Conservation (phyloP, 306 rosid genomes). For the Rubus idaeus region DNA sequence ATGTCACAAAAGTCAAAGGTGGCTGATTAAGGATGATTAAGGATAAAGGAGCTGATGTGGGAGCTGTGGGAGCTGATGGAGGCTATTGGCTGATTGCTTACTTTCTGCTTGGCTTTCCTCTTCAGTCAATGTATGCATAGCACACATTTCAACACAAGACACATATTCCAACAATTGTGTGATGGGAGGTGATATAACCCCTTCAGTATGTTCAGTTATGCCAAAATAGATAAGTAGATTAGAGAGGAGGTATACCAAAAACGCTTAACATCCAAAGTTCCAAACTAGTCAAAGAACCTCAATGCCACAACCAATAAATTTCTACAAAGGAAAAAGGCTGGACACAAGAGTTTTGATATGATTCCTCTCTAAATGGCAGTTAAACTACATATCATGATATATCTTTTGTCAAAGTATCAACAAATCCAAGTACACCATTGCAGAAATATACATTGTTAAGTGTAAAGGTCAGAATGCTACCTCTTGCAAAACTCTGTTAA, state of each 20-base stretch:
- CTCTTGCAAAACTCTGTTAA: constrained; percentile 54
- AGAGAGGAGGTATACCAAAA: not conserved
- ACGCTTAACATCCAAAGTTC: not conserved
- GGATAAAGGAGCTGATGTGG: too few relatives aligned
- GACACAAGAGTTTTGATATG: too few relatives aligned
- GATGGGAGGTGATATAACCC: not conserved
- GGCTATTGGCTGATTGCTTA: too few relatives aligned
- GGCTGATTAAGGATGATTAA: too few relatives aligned
- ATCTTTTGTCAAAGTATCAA: not conserved
- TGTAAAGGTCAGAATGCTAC: constrained; percentile 30
- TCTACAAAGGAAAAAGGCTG: not conserved
- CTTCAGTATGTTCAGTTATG: not conserved
- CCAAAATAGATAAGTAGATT: not conserved
- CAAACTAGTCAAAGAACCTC: not conserved
- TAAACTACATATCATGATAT: not conserved
- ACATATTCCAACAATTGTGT: too few relatives aligned
- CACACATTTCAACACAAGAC: too few relatives aligned
- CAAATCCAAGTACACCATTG: not conserved
- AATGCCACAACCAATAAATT: not conserved
- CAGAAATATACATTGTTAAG: not conserved
- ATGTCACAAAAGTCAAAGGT: too few relatives aligned
- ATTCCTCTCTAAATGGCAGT: not conserved
- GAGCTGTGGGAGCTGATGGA: too few relatives aligned
- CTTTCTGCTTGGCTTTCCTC: too few relatives aligned
- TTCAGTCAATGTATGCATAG: too few relatives aligned